phyloP scores from a whole-genome alignment of 371 early-diverging fungal species.

The Mortierella sp. region DNA sequence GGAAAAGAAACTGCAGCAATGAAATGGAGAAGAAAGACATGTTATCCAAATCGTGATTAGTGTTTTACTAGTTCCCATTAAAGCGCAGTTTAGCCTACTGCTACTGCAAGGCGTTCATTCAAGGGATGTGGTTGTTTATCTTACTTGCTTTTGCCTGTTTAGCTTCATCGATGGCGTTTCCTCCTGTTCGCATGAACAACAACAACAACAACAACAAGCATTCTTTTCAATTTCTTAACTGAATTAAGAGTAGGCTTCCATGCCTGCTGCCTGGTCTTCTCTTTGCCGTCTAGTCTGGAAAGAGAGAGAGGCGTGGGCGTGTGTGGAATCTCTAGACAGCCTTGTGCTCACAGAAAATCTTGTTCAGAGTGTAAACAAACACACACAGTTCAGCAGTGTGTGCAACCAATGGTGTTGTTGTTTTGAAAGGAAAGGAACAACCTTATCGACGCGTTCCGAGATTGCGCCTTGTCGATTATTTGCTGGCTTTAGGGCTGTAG shows the following conservation, averaged over 20 bases:
- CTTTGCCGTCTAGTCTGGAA: not conserved
- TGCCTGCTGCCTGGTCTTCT: not conserved
- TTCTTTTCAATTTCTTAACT: not conserved
- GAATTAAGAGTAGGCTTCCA: not conserved
- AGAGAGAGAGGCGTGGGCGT: not conserved
- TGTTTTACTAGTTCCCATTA: not conserved
- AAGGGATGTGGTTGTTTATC: not conserved
- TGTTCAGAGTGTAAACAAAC: not conserved
- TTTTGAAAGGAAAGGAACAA: not conserved
- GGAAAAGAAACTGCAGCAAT: not conserved
- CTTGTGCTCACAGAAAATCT: not conserved
- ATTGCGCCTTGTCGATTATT: not conserved
- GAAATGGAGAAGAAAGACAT: not conserved
- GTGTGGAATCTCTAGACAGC: slow-evolving; percentile 11
- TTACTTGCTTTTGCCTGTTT: not conserved
- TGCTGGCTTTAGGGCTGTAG: too few species aligned
- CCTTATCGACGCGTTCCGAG: slow-evolving; percentile 6
- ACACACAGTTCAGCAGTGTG: not conserved
- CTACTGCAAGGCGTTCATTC: not conserved
- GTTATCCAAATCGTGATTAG: not conserved
- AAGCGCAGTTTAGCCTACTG: not conserved
- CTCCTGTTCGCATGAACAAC: not conserved
- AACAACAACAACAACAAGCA: not conserved
- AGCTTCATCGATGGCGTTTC: not conserved
- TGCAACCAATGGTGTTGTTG: not conserved